Evolutionary conservation across 257 asterid genomes (phyloP).

Genomic region (Solanum chiquidenum): DNA sequence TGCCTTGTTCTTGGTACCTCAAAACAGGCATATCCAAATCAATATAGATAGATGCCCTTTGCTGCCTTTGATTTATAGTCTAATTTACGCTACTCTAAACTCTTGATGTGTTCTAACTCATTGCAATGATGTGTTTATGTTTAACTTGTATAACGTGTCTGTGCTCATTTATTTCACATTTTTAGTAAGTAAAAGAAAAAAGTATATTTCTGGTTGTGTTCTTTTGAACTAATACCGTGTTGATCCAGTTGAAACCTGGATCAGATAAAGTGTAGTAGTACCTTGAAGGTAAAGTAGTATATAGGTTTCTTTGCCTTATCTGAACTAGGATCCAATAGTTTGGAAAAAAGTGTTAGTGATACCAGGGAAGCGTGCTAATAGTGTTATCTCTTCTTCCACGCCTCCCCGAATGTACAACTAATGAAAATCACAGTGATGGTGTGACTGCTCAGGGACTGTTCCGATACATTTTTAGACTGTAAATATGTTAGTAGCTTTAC

Average conservation of each 20-base stretch:
- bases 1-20: background rate
- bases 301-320: background rate
- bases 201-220: background rate
- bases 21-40: background rate
- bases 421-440: background rate
- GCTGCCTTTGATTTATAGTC: background rate
- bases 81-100: background rate
- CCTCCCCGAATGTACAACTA: background rate
- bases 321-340: background rate
- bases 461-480: background rate
- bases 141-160: background rate
- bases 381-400: background rate
- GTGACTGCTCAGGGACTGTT: background rate
- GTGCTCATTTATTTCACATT: background rate
- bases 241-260: background rate
- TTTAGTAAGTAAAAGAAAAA: background rate
- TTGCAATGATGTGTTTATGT: background rate
- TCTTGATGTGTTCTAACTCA: background rate
- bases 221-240: background rate
- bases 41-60: background rate
- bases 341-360: no score
- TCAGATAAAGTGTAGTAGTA: background rate
- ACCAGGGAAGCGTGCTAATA: background rate
- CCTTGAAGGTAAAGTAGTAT: background rate
- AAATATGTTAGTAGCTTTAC: background rate